Conservation (phyloP, 441 rosid species). For the Jatropha multifida region DNA sequence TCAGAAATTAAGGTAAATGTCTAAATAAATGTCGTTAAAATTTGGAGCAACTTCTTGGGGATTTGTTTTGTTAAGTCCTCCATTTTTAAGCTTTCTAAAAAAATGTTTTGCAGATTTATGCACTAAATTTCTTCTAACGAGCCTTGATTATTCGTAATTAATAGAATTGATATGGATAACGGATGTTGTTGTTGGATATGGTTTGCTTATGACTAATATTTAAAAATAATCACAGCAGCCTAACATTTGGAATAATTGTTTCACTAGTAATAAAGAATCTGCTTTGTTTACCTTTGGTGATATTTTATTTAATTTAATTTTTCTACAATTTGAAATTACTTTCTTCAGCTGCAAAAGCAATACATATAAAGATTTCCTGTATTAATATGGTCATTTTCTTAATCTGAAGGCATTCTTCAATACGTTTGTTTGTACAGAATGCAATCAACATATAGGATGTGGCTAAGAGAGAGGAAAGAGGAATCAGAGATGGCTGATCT, state of each 20-base stretch:
- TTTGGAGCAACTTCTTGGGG: neutral
- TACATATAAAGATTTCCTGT: neutral
- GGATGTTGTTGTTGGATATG: neutral
- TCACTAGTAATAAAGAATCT: neutral
- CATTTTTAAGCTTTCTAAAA: neutral
- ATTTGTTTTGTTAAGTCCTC: neutral
- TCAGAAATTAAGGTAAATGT: neutral
- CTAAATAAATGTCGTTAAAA: neutral
- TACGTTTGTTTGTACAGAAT: constrained; percentile 47
- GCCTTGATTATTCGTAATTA: neutral
- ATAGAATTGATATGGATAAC: neutral
- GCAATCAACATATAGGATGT: constrained; percentile 75
- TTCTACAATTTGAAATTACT: neutral
- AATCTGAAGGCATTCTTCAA: neutral
- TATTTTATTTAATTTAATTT: neutral
- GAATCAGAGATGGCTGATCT: constrained; percentile 34
- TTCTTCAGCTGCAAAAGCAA: neutral
- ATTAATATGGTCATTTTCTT: neutral
- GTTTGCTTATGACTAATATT: neutral
- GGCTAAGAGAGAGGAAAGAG: constrained; percentile 59
- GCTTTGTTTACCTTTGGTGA: neutral
- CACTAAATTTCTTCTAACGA: neutral
- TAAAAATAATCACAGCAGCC: neutral
- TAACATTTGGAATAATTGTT: neutral
- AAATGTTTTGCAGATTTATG: neutral